Evolutionary conservation across 2,329 filamentous ascomycete species (phyloP), one percentile per base, ranked within the genome.

Genomic region (Exophiala xenobiotica): DNA sequence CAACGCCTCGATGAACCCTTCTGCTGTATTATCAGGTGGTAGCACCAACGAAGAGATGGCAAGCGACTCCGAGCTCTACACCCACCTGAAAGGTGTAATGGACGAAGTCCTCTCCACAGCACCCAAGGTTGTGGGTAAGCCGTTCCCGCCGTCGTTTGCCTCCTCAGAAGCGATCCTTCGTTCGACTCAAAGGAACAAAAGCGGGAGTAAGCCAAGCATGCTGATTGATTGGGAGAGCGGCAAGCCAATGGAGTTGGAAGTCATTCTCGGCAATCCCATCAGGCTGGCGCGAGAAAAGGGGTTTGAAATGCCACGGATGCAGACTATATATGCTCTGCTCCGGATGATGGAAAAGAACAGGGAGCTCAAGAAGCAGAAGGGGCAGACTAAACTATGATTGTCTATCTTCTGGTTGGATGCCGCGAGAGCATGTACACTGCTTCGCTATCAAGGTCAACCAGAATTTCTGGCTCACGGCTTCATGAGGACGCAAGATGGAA

Each of bases 1-100:
- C 73, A 89, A 89, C 67, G 83, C 85, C 0, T 81, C 83, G 45
- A 86, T 88, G 78, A 89, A 89, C 69, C 85, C 86, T 0, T 84
- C 81, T 1, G 82, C 85, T 1, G 84, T 88, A 6, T 75, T 89
- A 0, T 80, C 79, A 1, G 82, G 83, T 9, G 83, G 84, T 1
- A 72, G 77, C 1, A 78, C 81, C 46, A 88, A 88, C 63, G 78
- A 81, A 39, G 78, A 79, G 55, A 87, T 89, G 81, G 75, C 81
- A 4, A 68, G 70, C 9, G 85, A 88, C 60, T 67, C 78, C 0
- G 84, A 88, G 63, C 70, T 88, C 31, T 75, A 78, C 38, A 66
- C 68, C 18, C 85, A 88, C 65, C 67, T 88, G 6, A 70, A 76
- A 14, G 84, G 78, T 16, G 77, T 88, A 20, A 90, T 89, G 83